These are phyloP conservation scores for Avena atlantica DNA, from an alignment of 176 grass and related monocot genomes.

Conservation along the genomic window DNA sequence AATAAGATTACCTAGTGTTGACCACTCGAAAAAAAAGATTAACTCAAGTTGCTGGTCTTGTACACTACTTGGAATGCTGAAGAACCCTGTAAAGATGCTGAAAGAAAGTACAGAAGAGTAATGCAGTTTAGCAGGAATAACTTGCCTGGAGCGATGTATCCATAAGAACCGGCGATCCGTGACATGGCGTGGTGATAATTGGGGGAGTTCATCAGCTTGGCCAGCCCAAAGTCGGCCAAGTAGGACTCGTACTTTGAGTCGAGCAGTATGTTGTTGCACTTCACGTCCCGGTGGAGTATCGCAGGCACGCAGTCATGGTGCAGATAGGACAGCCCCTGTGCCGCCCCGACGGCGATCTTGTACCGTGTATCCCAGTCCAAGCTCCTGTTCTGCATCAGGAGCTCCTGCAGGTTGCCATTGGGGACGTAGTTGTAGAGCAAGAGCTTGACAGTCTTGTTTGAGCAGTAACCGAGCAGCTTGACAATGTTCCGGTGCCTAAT, in stretches of 20 bases:
- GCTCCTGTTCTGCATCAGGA: conserved; percentile 75
- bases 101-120: not conserved
- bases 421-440: conserved; percentile 96
- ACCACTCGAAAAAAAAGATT: conserved; percentile 2
- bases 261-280: conserved; percentile 95
- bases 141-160: conserved; percentile 98
- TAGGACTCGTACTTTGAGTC: conserved; percentile 87
- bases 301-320: conserved; percentile 89
- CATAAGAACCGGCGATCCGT: conserved; percentile 82
- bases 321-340: conserved; percentile 89
- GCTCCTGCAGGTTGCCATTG: conserved; percentile 88
- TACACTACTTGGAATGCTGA: not conserved
- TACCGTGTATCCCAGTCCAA: conserved; percentile 94
- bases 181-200: conserved; percentile 92
- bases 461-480: conserved; percentile 90
- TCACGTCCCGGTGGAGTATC: conserved; percentile 92
- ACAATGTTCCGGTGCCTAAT: conserved; percentile 99
- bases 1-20: not conserved
- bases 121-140: conserved; percentile 21
- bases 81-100: not conserved
- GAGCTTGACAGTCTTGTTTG: conserved; percentile 88
- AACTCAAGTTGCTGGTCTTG: conserved; percentile 32
- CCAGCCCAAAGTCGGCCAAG: conserved; percentile 94
- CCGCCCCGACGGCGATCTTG: conserved; percentile 77
- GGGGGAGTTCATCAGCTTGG: conserved; percentile 97